Percentiles rank a stretch among this genome's conserved stretches.
Evolutionary conservation across 164 flowering plant species (phyloP).

Genomic region (Chimonanthus praecox): DNA sequence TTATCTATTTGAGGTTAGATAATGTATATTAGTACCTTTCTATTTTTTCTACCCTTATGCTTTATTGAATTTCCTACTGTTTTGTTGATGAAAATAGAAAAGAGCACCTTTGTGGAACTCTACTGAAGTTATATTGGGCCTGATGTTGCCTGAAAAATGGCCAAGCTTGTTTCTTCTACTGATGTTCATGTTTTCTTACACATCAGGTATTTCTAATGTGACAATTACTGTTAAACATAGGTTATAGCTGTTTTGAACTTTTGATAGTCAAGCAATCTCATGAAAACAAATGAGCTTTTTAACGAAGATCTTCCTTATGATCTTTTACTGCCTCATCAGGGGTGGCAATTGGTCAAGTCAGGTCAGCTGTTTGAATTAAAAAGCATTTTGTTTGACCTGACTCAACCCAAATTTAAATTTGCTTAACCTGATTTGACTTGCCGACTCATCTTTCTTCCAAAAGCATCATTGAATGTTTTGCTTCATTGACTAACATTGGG

Average conservation of each 20-base stretch:
- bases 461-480: no score
- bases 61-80: background rate
- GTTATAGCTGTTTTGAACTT: background rate
- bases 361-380: no score
- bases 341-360: no score
- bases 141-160: slow-evolving; percentile 38
- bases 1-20: background rate
- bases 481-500: background rate
- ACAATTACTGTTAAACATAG: background rate
- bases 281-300: background rate
- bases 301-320: background rate
- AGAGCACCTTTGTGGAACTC: background rate
- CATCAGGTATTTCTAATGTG: slow-evolving; percentile 31
- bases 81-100: background rate
- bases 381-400: no score
- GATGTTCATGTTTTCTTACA: slow-evolving; percentile 19
- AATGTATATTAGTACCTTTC: background rate
- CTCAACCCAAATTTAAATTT: no score
- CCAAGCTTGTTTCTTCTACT: slow-evolving; percentile 28
- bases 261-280: background rate
- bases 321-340: background rate
- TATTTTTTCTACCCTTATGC: background rate
- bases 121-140: slow-evolving; percentile 17
- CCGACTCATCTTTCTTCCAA: no score
- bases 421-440: no score